Conservation (phyloP, 73 alveolate species). For the Loxodes magnus region DNA sequence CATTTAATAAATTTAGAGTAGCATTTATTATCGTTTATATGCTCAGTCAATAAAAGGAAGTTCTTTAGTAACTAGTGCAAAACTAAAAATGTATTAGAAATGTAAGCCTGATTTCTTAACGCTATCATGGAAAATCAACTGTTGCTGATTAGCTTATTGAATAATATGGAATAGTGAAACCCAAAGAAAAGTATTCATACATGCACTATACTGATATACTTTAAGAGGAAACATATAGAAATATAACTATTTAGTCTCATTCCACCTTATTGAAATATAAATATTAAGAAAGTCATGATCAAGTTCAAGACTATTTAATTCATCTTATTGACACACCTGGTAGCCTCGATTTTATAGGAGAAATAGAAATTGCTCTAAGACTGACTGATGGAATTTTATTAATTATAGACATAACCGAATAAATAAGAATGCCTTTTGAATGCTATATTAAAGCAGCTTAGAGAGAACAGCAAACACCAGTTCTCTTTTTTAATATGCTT, state of each 20-base stretch:
- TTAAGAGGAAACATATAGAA: constrained; percentile 84
- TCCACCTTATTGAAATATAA: constrained; percentile 64
- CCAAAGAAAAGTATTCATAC: too few relatives aligned
- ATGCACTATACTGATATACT: constrained; percentile 91
- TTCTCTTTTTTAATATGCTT: constrained; percentile 82
- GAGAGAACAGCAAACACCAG: constrained; percentile 84
- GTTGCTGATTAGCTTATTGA: too few relatives aligned
- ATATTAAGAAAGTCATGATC: background rate
- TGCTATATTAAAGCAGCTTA: constrained; percentile 88
- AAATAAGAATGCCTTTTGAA: constrained; percentile 77
- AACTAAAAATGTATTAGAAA: too few relatives aligned
- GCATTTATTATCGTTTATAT: too few relatives aligned
- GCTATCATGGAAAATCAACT: too few relatives aligned
- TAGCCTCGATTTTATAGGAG: constrained; percentile 90
- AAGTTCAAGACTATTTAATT: constrained; percentile 33
- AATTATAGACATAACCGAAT: constrained; percentile 86
- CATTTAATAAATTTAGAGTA: too few relatives aligned
- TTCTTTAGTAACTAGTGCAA: too few relatives aligned
- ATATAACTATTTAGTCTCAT: constrained; percentile 93
- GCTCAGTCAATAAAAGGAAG: too few relatives aligned
- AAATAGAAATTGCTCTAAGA: constrained; percentile 83
- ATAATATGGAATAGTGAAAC: too few relatives aligned
- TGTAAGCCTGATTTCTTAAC: too few relatives aligned
- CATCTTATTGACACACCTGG: constrained; percentile 96
- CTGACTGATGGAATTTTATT: constrained; percentile 94